These are phyloP conservation scores for Pseudogymnoascus sp. DNA, from an alignment of 2,329 filamentous ascomycete genomes.

Conservation along the genomic window DNA sequence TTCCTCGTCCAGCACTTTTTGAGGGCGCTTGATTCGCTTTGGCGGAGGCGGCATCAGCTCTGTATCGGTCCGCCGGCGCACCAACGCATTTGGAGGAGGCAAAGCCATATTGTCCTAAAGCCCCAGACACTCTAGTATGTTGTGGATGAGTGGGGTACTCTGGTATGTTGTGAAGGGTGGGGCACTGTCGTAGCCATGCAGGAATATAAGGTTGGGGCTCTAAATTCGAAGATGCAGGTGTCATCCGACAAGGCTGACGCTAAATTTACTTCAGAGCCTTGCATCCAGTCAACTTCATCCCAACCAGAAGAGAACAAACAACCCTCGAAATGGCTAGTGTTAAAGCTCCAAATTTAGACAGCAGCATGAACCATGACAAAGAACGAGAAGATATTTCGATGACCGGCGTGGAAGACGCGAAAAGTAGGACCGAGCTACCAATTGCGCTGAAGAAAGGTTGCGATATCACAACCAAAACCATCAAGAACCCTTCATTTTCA, in stretches of 20 bases:
- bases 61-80: slow-evolving; percentile 53
- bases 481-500: slow-evolving; percentile 45
- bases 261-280: slow-evolving; percentile 9
- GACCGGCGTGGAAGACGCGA: not conserved
- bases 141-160: slow-evolving; percentile 9
- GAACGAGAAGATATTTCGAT: slow-evolving; percentile 5
- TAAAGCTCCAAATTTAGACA: not conserved
- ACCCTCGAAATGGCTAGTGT: not conserved
- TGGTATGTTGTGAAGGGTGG: not conserved
- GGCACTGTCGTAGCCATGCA: not conserved
- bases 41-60: slow-evolving; percentile 86
- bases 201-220: not conserved
- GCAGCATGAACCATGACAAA: not conserved
- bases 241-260: slow-evolving; percentile 10
- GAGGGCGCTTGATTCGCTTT: slow-evolving; percentile 87
- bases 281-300: not conserved
- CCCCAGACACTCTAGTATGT: slow-evolving; percentile 31
- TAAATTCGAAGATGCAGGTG: not conserved
- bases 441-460: slow-evolving; percentile 24
- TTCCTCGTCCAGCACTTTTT: slow-evolving; percentile 85
- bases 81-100: slow-evolving; percentile 48
- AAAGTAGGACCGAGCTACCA: not conserved
- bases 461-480: slow-evolving; percentile 44
- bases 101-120: slow-evolving; percentile 3
- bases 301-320: not conserved